Conservation (phyloP, 441 rosid species). For the Croton laevigatus region DNA sequence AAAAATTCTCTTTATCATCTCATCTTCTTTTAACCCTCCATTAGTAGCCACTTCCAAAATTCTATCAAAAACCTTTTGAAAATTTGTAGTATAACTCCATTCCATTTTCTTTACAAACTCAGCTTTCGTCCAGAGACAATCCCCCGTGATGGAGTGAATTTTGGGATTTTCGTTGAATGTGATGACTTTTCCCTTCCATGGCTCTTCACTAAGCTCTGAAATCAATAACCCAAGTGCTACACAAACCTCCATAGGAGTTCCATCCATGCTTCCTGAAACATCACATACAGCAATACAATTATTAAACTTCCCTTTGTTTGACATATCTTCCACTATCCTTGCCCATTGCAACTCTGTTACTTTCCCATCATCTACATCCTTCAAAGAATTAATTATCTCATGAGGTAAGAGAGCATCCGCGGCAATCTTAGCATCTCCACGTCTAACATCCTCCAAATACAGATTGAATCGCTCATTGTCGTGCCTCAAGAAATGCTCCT, state of each 20-base stretch:
- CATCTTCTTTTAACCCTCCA: constrained; percentile 6
- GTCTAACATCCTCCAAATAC: not conserved
- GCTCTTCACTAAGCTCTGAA: not conserved
- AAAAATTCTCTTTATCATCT: constrained; percentile 13
- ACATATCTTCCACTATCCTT: not conserved
- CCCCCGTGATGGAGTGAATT: not conserved
- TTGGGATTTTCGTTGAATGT: not conserved
- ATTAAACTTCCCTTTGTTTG: not conserved
- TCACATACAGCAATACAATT: not conserved
- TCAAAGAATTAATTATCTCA: not conserved
- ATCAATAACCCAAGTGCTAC: not conserved
- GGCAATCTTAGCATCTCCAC: not conserved
- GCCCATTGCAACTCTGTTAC: not conserved
- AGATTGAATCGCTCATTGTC: not conserved
- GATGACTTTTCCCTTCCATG: not conserved
- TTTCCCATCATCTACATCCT: not conserved
- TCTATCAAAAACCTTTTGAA: constrained; percentile 19
- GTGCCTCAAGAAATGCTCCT: not conserved
- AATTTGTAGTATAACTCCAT: constrained; percentile 5
- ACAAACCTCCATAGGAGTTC: not conserved
- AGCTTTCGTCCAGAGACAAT: not conserved
- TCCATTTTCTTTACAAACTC: not conserved
- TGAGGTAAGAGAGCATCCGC: not conserved
- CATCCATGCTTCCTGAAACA: not conserved
- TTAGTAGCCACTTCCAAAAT: constrained; percentile 14